Evolutionary conservation across 441 rosid species (phyloP), one percentile per base, ranked within the genome.

Genomic region (Gossypium aridum): DNA sequence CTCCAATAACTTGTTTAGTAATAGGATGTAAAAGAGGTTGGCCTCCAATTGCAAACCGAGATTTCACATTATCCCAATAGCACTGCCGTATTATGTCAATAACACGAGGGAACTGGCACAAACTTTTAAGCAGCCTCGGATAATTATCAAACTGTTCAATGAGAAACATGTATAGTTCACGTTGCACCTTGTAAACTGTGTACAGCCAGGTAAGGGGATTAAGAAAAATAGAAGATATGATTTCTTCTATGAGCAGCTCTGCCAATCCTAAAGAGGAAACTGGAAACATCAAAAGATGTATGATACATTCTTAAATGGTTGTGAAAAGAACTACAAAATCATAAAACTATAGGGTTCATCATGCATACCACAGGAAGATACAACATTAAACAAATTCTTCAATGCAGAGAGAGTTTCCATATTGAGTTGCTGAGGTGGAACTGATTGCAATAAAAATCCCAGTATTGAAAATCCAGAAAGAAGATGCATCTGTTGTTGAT

Each of bases 401-500:
- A 96, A 80, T 60, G 99, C 96, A 16, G 98, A 85, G 78, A 96
- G 92, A 8, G 99, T 92, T 81, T 93, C 98, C 84, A 90, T 80
- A 87, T 96, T 96, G 80, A 96, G 98, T 81, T 90, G 99, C 79
- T 83, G 83, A 28, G 96, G 96, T 66, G 92, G 97, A 77, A 92
- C 91, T 57, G 99, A 93, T 86, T 91, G 98, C 89, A 96, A 81
- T 64, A 96, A 85, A 80, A 92, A 93, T 75, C 99, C 99, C 80
- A 96, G 87, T 67, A 96, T 83, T 71, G 91, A 82, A 78, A 93
- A 96, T 84, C 99, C 99, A 71, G 96, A 92, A 77, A 96, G 97
- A 81, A 92, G 88, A 85, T 90, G 92, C 98, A 96, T 96, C 82
- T 96, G 98, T 76, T 93, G 97, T 82, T 91, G 98, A 83, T 93